Percentiles rank a stretch among this genome's conserved stretches.
Evolutionary conservation across 306 rosid species (phyloP).

Genomic region (Cyclanthera cordifolia): DNA sequence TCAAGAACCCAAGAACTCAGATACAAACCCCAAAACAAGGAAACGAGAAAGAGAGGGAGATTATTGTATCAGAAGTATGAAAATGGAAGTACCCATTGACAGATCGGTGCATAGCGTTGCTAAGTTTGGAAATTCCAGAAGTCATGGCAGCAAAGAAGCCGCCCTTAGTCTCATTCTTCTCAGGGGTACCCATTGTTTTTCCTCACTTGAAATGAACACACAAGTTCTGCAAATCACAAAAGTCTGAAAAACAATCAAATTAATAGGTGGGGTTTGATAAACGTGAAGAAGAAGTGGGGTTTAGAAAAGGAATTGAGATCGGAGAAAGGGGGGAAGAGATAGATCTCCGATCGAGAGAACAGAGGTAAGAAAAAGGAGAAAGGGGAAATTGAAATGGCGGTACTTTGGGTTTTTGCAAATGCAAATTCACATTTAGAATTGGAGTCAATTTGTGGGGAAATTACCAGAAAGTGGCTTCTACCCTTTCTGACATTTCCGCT

Average conservation of each 20-base stretch:
- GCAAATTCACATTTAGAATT: not conserved
- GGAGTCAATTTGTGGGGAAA: not conserved
- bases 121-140: constrained; percentile 53
- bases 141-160: constrained; percentile 67
- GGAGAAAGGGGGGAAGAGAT: not conserved
- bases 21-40: not conserved
- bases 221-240: not conserved
- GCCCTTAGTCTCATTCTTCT: constrained; percentile 41
- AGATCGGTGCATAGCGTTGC: constrained; percentile 87
- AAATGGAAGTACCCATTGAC: constrained; percentile 56
- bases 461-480: not conserved
- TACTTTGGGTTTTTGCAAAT: not conserved
- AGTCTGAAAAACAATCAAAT: not conserved
- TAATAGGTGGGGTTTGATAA: not conserved
- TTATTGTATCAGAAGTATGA: not conserved
- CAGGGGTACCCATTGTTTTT: constrained; percentile 45
- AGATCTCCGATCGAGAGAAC: not conserved
- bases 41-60: not conserved
- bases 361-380: not conserved
- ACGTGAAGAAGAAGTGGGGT: not conserved
- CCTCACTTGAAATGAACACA: constrained; percentile 15
- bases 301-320: not conserved
- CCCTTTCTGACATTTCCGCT: too few relatives aligned
- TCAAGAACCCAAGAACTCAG: not conserved
- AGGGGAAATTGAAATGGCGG: not conserved